phyloP scores from a whole-genome alignment of 768 basidiomycete species.

The Collybia sp. region DNA sequence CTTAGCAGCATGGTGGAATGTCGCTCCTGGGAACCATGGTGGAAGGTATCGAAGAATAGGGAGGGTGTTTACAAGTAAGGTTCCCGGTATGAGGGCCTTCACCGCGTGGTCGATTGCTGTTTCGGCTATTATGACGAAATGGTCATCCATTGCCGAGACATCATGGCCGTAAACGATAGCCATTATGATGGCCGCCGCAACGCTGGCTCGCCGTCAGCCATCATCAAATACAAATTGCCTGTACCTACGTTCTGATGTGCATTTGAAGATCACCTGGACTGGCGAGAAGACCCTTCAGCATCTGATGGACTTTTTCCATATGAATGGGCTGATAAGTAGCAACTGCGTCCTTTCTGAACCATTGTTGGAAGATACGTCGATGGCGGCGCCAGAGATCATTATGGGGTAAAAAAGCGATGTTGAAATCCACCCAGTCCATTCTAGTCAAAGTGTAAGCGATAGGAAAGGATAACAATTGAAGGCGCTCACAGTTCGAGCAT shows the following conservation, averaged over 20 bases:
- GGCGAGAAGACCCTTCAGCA: background rate
- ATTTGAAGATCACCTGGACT: background rate
- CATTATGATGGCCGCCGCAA: conserved; percentile 28
- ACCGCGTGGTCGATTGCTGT: conserved; percentile 10
- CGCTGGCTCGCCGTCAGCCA: conserved; percentile 11
- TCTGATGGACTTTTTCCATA: background rate
- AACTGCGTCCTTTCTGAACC: background rate
- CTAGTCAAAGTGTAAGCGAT: conserved; percentile 1
- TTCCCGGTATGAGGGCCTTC: conserved; percentile 14
- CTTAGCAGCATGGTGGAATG: conserved; percentile 15
- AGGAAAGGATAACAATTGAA: too few relatives aligned
- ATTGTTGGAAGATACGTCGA: conserved; percentile 4
- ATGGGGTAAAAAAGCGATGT: conserved; percentile 8
- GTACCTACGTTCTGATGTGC: conserved; percentile 1
- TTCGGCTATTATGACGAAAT: conserved; percentile 15
- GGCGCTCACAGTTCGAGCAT: too few relatives aligned
- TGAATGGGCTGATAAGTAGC: background rate
- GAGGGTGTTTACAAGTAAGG: conserved; percentile 17
- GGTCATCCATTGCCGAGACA: conserved; percentile 14
- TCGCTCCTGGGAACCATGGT: conserved; percentile 26
- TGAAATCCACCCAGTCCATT: conserved; percentile 10
- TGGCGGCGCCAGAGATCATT: background rate
- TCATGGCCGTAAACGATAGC: conserved; percentile 30
- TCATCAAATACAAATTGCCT: background rate
- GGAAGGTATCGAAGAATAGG: conserved; percentile 21